These are phyloP conservation scores for Boletus vinaceobasis DNA, from an alignment of 768 basidiomycete species.

Conservation along the genomic window DNA sequence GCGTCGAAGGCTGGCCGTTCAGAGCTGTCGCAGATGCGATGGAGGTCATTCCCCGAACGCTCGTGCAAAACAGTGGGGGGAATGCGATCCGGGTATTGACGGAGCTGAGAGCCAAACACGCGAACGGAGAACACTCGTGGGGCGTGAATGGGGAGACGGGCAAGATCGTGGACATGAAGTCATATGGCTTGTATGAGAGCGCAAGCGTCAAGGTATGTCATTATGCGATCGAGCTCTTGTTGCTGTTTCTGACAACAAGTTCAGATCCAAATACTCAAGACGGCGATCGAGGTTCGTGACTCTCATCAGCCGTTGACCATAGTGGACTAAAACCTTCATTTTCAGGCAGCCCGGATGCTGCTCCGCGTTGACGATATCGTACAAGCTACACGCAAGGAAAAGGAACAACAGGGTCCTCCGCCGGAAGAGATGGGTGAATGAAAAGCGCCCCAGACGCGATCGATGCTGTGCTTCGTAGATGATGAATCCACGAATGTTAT, in stretches of 20 bases:
- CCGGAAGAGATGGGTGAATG: constrained; percentile 53
- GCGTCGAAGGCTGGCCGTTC: constrained; percentile 90
- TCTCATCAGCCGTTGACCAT: neutral
- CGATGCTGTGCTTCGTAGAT: neutral
- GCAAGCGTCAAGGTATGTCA: constrained; percentile 83
- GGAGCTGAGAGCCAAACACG: constrained; percentile 93
- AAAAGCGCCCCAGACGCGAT: neutral
- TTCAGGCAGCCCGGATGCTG: constrained; percentile 81
- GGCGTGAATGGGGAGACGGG: constrained; percentile 97
- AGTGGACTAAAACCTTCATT: neutral
- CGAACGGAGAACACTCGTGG: constrained; percentile 85
- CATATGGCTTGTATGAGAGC: constrained; percentile 90
- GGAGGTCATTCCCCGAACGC: constrained; percentile 94
- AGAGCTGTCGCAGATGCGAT: constrained; percentile 92
- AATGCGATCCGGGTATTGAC: constrained; percentile 93
- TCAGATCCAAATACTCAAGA: constrained; percentile 93
- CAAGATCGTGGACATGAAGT: constrained; percentile 93
- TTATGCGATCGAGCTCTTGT: neutral
- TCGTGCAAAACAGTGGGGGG: constrained; percentile 93
- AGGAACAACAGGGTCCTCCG: constrained; percentile 47
- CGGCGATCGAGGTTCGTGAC: constrained; percentile 77
- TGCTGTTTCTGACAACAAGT: neutral
- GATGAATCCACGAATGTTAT: constrained; percentile 10
- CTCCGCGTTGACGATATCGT: constrained; percentile 94
- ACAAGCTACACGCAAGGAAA: constrained; percentile 73